Base-by-base conservation (phyloP, 2,329 filamentous ascomycete species). In the Epichloe hybrida region DNA sequence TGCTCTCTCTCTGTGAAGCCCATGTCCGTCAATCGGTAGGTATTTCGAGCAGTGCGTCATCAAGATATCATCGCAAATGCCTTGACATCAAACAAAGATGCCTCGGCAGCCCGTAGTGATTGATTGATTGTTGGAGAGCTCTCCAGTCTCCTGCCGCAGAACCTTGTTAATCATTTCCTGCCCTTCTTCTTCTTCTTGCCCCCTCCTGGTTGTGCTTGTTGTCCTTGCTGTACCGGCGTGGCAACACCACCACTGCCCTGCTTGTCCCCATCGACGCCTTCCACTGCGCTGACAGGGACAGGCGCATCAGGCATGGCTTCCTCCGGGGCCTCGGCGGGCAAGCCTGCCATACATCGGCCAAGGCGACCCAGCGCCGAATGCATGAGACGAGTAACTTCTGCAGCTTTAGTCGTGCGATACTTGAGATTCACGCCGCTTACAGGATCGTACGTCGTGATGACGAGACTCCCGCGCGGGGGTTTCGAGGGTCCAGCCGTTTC, bases 371-470 rank as follows among this genome's bases (percentile, higher is more conserved):
- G 67, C 42, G 83, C 80, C 48, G 81, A 79, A 54, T 63, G 58
- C 52, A 98, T 79, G 60, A 98, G 70, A 31, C 93, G 76, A 23
- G 85, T 84, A 9, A 98, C 89, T 69, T 97, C 91, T 20, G 88
- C 87, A 20, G 86, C 88, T 69, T 95, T 95, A 64, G 84, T 84
- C 37, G 93, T 98, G 64, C 80, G 78, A 74, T 96, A 97, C 70
- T 96, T 95, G 55, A 98, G 76, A 54, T 84, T 84, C 52, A 84
- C 83, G 61, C 93, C 93, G 50, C 83, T 85, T 41, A 72, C 72
- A 0, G 93, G 86, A 66, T 96, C 88, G 71, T 83, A 97, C 4
- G 93, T 93, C 72, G 95, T 97, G 54, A 98, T 72, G 4, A 82
- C 84, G 48, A 98, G 82, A 50, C 75, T 79, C 56, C 84, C 89